phyloP scores from a whole-genome alignment of 2,329 filamentous ascomycete species.

The Diaporthe caulivora region DNA sequence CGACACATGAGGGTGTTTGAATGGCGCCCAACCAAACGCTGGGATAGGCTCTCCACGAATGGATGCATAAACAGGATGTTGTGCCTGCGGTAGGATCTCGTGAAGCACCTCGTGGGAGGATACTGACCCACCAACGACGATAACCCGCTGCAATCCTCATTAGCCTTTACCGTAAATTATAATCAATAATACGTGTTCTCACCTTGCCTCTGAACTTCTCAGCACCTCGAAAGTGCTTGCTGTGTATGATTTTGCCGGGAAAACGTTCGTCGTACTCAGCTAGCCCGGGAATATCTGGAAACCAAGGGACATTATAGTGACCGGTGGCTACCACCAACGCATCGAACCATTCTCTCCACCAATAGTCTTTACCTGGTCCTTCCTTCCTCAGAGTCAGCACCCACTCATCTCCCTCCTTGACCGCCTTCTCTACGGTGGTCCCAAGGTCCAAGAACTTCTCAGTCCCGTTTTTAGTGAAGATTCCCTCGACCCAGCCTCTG shows the following conservation, averaged over 20 bases:
- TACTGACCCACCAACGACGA: slow-evolving; percentile 70
- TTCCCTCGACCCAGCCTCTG: slow-evolving; percentile 63
- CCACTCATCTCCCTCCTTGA: slow-evolving; percentile 61
- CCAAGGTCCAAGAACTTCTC: slow-evolving; percentile 58
- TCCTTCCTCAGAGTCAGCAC: slow-evolving; percentile 61
- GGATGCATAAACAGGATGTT: slow-evolving; percentile 62
- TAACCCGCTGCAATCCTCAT: slow-evolving; percentile 54
- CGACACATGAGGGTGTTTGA: slow-evolving; percentile 63
- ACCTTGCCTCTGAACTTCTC: slow-evolving; percentile 43
- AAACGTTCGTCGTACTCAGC: slow-evolving; percentile 50
- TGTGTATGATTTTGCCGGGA: slow-evolving; percentile 54
- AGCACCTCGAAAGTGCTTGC: slow-evolving; percentile 53
- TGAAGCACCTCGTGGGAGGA: slow-evolving; percentile 69
- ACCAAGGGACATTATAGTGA: slow-evolving; percentile 54
- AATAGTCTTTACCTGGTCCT: slow-evolving; percentile 51
- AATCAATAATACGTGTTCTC: background rate
- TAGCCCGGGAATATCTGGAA: slow-evolving; percentile 54
- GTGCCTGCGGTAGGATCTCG: slow-evolving; percentile 60
- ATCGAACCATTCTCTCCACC: slow-evolving; percentile 54
- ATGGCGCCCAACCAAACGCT: slow-evolving; percentile 68
- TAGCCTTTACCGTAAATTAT: background rate
- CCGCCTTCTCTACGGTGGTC: slow-evolving; percentile 69
- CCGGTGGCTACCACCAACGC: slow-evolving; percentile 55
- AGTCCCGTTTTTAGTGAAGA: slow-evolving; percentile 47
- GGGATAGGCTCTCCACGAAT: slow-evolving; percentile 59